These are phyloP conservation scores for Lactarius tabidus DNA, from an alignment of 768 basidiomycete genomes.

Conservation along the genomic window DNA sequence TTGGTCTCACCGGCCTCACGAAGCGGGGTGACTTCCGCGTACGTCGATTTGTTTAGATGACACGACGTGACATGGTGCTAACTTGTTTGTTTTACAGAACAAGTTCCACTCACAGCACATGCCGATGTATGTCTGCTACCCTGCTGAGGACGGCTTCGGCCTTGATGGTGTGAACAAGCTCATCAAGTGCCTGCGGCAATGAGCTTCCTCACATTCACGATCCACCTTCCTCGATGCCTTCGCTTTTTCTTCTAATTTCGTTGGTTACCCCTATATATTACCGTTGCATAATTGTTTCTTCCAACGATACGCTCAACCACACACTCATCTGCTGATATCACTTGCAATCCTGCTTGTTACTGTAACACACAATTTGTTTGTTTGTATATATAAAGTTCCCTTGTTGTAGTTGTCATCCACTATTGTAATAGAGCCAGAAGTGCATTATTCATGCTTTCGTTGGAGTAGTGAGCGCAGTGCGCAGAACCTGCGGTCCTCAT, in stretches of 20 bases:
- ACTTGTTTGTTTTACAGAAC: conserved; percentile 30
- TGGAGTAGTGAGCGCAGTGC: too few species aligned
- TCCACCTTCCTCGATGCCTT: neutral
- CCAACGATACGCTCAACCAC: conserved; percentile 1
- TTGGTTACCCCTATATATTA: neutral
- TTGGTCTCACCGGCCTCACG: conserved; percentile 38
- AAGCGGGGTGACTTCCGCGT: conserved; percentile 46
- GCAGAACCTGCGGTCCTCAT: too few species aligned
- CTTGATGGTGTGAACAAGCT: conserved; percentile 43
- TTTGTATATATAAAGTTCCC: neutral
- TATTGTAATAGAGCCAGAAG: neutral
- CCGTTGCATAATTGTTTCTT: neutral
- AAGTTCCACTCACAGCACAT: conserved; percentile 44
- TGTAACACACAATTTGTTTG: neutral
- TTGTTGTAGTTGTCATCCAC: neutral
- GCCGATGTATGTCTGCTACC: conserved; percentile 51
- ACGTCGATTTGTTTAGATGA: conserved; percentile 14
- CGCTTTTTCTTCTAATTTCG: neutral
- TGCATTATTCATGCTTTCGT: neutral
- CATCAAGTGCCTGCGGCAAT: conserved; percentile 33
- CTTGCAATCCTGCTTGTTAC: neutral
- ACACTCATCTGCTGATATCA: conserved; percentile 2
- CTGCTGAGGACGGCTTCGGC: conserved; percentile 43
- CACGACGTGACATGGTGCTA: neutral
- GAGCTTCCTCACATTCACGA: neutral